Evolutionary conservation across 805 yeast species (phyloP), one percentile per base, ranked within the genome.

Genomic region (Yamadazyma paraphyllophila): DNA sequence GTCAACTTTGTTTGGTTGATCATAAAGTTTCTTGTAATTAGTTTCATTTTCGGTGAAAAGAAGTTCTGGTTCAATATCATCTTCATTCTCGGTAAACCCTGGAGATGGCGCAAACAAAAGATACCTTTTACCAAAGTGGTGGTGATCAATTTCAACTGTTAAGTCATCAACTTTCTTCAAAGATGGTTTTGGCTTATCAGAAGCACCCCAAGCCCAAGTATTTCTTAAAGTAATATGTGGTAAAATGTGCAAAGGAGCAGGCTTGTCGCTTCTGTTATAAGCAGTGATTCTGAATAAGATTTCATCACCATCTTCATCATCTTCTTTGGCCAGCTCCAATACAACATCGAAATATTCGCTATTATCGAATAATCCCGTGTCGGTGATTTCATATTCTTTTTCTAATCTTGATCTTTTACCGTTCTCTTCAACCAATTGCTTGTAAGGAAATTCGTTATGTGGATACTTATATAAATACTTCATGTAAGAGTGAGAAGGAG

Each of bases 401-500:
- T 89, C 95, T 25, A 65, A 55, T 48, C 90, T 81, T 24, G 82
- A 67, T 48, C 95, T 73, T 54, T 78, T 73, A 10, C 77, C 81
- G 57, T 85, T 88, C 56, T 81, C 86, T 39, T 75, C 77, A 31
- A 84, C 77, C 59, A 90, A 70, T 56, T 88, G 74, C 58, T 86
- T 74, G 65, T 90, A 90, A 0, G 97, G 97, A 65, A 79, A 90
- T 66, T 81, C 80, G 32, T 73, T 70, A 53, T 88, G 96, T n/a
- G 97, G 96, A 61, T 90, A 90, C 71, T 91, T 91, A 77, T 90
- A 90, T 47, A 88, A 74, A 56, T 83, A 88, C 71, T 91, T 90
- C 86, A 88, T 85, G 67, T 89, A 90, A 30, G 96, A 83, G 67
- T 90, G 97, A 5, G 96, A 78, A 7, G 97, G 97, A 10, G 95